Percentiles rank a stretch among this genome's conserved stretches.
These are phyloP conservation scores for Saposhnikovia divaricata DNA, from an alignment of 129 eudicot species.

Conservation along the genomic window DNA sequence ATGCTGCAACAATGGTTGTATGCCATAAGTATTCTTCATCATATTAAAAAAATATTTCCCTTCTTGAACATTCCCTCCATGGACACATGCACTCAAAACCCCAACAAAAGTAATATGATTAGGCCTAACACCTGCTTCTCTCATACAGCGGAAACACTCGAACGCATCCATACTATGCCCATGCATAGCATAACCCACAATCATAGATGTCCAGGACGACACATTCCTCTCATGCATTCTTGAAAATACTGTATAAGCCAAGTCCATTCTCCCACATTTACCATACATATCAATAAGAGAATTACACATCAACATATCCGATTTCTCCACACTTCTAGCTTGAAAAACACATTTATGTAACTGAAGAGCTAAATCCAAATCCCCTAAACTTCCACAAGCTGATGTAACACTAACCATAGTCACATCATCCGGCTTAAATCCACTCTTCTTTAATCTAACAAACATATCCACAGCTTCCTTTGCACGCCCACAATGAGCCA, in stretches of 20 bases:
- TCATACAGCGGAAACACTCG: slow-evolving; percentile 50
- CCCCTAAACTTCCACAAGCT: slow-evolving; percentile 71
- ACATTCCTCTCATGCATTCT: slow-evolving; percentile 61
- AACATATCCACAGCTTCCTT: slow-evolving; percentile 60
- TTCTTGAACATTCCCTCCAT: slow-evolving; percentile 62
- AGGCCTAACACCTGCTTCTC: slow-evolving; percentile 47
- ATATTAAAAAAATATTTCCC: slow-evolving; percentile 52
- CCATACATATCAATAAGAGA: slow-evolving; percentile 78
- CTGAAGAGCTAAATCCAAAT: slow-evolving; percentile 59
- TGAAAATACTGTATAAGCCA: slow-evolving; percentile 49
- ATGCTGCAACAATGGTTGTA: slow-evolving; percentile 52
- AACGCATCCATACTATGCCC: slow-evolving; percentile 54
- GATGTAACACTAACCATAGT: slow-evolving; percentile 70
- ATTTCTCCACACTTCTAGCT: slow-evolving; percentile 32
- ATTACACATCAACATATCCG: slow-evolving; percentile 57
- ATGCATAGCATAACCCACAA: slow-evolving; percentile 78
- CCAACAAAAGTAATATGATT: slow-evolving; percentile 81
- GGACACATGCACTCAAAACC: slow-evolving; percentile 85
- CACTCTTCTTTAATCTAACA: slow-evolving; percentile 42
- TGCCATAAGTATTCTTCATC: slow-evolving; percentile 53
- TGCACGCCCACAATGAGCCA: slow-evolving; percentile 58
- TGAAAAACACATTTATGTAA: slow-evolving; percentile 64
- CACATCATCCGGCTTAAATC: slow-evolving; percentile 60
- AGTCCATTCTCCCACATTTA: slow-evolving; percentile 87
- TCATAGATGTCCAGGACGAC: slow-evolving; percentile 82